Conservation (phyloP, 2,329 filamentous ascomycete species). For the Penicillium sp. region DNA sequence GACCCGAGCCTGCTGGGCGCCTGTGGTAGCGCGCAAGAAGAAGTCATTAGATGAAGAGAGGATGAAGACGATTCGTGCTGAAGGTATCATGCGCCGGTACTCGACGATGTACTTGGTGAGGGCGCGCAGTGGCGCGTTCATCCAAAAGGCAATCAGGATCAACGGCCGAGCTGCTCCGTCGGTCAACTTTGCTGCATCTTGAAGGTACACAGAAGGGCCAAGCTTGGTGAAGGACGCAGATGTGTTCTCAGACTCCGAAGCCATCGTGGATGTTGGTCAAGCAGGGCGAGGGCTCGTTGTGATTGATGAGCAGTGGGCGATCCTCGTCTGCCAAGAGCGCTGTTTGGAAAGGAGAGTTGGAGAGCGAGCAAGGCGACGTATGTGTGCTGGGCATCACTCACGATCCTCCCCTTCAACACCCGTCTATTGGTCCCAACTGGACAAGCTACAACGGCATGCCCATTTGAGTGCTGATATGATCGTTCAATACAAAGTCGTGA, state of each 20-base stretch:
- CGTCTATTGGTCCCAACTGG: no score
- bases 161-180: slow-evolving; percentile 11
- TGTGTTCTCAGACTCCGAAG: slow-evolving; percentile 1
- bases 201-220: slow-evolving; percentile 40
- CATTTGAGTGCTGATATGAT: no score
- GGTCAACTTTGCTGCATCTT: slow-evolving; percentile 28
- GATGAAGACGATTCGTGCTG: slow-evolving; percentile 45
- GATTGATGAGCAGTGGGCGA: no score
- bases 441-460: no score
- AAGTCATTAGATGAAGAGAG: slow-evolving; percentile 37
- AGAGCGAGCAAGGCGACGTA: no score
- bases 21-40: slow-evolving; percentile 25
- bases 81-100: slow-evolving; percentile 46
- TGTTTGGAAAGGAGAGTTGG: no score
- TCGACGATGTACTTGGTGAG: slow-evolving; percentile 49
- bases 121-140: slow-evolving; percentile 45
- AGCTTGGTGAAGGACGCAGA: slow-evolving; percentile 23
- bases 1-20: slow-evolving; percentile 29
- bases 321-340: no score
- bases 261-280: slow-evolving; percentile 11
- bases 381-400: no score
- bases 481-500: no score
- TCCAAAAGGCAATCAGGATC: slow-evolving; percentile 51
- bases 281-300: no score
- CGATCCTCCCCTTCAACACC: no score